phyloP scores from a whole-genome alignment of 495 filamentous ascomycete genomes.

The Antarctomyces pellizariae region DNA sequence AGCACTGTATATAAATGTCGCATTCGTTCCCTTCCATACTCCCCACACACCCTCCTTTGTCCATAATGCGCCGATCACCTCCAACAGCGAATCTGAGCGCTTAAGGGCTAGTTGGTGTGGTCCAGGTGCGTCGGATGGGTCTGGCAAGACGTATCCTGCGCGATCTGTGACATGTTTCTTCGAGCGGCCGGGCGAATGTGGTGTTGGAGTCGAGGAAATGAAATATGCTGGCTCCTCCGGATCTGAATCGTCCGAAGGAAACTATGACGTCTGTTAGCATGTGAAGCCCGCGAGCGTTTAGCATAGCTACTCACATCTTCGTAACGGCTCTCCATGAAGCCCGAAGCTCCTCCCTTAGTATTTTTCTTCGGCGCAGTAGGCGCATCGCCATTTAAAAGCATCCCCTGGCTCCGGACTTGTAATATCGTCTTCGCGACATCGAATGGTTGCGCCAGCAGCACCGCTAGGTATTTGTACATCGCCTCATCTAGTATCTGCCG shows the following conservation, averaged over 20 bases:
- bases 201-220: conserved; percentile 40
- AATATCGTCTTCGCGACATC: conserved; percentile 87
- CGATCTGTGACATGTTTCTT: conserved; percentile 24
- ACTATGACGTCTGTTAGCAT: conserved; percentile 10
- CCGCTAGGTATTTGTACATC: conserved; percentile 62
- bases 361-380: no score
- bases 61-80: conserved; percentile 69
- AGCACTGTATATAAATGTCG: conserved; percentile 71
- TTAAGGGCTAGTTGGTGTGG: conserved; percentile 39
- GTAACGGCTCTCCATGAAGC: no score
- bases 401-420: conserved; percentile 43
- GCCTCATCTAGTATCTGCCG: conserved; percentile 55
- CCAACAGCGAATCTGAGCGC: conserved; percentile 47
- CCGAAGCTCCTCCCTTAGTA: no score
- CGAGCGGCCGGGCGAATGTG: conserved; percentile 20
- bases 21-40: conserved; percentile 82
- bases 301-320: no score
- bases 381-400: no score
- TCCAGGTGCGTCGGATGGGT: conserved; percentile 2
- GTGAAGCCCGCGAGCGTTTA: no score
- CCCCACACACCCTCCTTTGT: conserved; percentile 73
- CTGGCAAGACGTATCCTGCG: conserved; percentile 20
- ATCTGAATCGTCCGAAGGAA: conserved; percentile 40
- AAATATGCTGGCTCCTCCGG: conserved; percentile 69
- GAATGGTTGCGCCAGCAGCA: conserved; percentile 81